Evolutionary conservation across 108 stramenopile genomes (phyloP).

Genomic region (Nitzschia sp.): DNA sequence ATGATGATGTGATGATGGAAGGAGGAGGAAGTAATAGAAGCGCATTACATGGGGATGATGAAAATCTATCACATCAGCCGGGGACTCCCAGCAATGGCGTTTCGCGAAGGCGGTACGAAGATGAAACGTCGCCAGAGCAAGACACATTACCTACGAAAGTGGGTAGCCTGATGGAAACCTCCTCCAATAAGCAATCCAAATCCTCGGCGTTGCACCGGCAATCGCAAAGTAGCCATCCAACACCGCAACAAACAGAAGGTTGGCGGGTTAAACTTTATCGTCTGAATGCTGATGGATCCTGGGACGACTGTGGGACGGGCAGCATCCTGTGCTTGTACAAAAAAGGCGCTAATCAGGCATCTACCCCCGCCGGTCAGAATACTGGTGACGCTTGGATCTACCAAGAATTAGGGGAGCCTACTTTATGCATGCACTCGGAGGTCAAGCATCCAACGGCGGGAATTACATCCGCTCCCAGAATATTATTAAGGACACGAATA

Average conservation of each 20-base stretch:
- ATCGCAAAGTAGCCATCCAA: background rate
- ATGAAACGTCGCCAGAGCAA: background rate
- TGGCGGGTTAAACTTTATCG: slow-evolving; percentile 91
- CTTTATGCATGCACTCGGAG: slow-evolving; percentile 84
- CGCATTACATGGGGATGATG: background rate
- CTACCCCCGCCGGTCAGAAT: background rate
- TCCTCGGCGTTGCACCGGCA: background rate
- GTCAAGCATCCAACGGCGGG: slow-evolving; percentile 30
- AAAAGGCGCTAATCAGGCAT: slow-evolving; percentile 10
- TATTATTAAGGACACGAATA: slow-evolving; percentile 79
- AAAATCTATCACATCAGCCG: background rate
- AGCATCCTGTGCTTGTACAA: slow-evolving; percentile 76
- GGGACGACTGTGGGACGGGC: slow-evolving; percentile 92
- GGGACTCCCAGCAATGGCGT: background rate
- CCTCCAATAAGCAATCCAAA: background rate
- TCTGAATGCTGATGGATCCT: slow-evolving; percentile 82
- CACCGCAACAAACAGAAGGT: slow-evolving; percentile 62
- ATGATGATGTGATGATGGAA: background rate
- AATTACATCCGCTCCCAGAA: slow-evolving; percentile 28
- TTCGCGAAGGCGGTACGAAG: background rate
- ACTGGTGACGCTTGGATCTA: slow-evolving; percentile 50
- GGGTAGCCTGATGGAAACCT: background rate
- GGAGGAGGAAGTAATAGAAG: background rate
- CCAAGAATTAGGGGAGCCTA: slow-evolving; percentile 77
- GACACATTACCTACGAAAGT: background rate